A percentile compares a stretch with the other conserved stretches of the same genome.
phyloP scores from a whole-genome alignment of 1,139 yeast genomes.

The Sugiyamaella novakii region DNA sequence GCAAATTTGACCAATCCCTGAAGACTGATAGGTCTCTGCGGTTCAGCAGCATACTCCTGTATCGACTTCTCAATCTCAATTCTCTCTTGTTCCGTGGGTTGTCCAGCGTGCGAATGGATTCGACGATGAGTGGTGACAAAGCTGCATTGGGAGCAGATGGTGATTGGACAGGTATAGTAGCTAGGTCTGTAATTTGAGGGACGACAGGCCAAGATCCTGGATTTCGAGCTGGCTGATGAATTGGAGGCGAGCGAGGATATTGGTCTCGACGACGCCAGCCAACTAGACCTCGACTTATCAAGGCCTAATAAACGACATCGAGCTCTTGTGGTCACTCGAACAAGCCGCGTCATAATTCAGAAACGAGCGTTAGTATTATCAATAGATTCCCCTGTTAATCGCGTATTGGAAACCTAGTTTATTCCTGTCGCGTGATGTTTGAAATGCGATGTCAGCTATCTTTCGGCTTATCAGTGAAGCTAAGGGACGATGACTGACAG shows the following conservation, averaged over 20 bases:
- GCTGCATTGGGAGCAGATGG: too few species aligned
- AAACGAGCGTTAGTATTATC: neutral
- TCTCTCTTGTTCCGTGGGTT: slow-evolving; percentile 20
- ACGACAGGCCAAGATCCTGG: too few species aligned
- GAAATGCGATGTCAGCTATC: neutral
- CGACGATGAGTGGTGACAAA: neutral
- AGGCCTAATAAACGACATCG: too few species aligned
- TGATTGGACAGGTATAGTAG: too few species aligned
- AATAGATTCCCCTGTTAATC: neutral
- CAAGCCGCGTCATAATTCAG: slow-evolving; percentile 9
- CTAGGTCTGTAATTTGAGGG: neutral
- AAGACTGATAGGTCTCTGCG: slow-evolving; percentile 25
- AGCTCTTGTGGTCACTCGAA: neutral
- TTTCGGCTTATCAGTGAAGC: slow-evolving; percentile 3
- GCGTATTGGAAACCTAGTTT: neutral
- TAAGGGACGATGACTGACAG: neutral
- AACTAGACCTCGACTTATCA: neutral
- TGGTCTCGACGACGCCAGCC: neutral
- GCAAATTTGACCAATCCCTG: slow-evolving; percentile 35
- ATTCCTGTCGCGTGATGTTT: slow-evolving; percentile 1
- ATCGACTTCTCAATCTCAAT: slow-evolving; percentile 24
- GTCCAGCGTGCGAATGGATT: slow-evolving; percentile 2
- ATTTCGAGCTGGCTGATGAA: too few species aligned
- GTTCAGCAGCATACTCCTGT: slow-evolving; percentile 19
- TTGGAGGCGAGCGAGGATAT: too few species aligned